These are phyloP conservation scores for Cucurbita moschata DNA, from an alignment of 306 rosid genomes.

Conservation along the genomic window DNA sequence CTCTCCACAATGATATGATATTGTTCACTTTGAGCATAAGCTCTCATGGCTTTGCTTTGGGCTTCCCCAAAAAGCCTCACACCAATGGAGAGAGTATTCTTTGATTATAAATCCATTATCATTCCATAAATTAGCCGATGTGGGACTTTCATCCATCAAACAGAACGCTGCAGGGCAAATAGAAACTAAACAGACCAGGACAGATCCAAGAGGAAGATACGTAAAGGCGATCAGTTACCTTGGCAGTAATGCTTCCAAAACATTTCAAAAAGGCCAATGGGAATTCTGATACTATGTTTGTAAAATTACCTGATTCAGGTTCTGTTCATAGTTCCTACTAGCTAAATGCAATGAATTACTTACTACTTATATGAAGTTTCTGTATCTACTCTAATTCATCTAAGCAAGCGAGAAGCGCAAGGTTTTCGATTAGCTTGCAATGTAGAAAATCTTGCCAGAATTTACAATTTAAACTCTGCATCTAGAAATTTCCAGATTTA, in stretches of 20 bases:
- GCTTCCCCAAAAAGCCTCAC: too few relatives aligned
- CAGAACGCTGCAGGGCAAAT: not conserved
- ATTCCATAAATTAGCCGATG: too few relatives aligned
- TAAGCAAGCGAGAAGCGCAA: not conserved
- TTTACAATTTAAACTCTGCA: too few relatives aligned
- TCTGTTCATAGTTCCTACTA: not conserved
- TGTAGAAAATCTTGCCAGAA: not conserved
- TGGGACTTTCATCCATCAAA: not conserved
- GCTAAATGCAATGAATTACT: not conserved
- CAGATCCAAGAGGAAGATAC: not conserved
- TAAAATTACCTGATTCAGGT: not conserved
- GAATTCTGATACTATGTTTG: not conserved
- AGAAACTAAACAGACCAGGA: not conserved
- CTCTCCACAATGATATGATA: too few relatives aligned
- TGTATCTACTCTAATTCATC: not conserved
- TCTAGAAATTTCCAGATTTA: not conserved
- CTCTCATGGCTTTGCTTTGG: too few relatives aligned
- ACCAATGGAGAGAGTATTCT: too few relatives aligned
- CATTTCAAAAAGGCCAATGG: not conserved
- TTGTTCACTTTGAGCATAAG: too few relatives aligned
- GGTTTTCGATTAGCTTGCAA: not conserved
- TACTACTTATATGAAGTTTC: not conserved
- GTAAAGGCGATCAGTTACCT: not conserved
- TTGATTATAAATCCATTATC: too few relatives aligned
- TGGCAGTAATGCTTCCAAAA: not conserved